These are phyloP conservation scores for Austroboletus niveus DNA, from an alignment of 1,284 basidiomycete species.

Conservation along the genomic window DNA sequence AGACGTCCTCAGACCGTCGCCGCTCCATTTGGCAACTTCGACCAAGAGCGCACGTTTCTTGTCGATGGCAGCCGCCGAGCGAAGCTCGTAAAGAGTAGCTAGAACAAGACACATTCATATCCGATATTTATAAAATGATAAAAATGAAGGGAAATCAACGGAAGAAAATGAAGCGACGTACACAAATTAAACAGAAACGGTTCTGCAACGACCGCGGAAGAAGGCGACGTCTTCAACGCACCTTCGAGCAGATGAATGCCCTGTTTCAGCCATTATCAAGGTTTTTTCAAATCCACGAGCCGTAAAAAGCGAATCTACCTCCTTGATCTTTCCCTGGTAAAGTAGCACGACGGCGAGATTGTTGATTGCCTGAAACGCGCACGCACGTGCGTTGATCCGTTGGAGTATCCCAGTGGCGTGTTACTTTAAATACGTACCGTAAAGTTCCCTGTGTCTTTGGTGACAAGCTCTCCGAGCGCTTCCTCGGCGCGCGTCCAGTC, in stretches of 20 bases:
- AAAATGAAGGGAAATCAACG: no score
- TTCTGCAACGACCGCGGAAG: constrained; percentile 68
- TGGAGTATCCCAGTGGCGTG: background rate
- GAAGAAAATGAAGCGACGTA: constrained; percentile 36
- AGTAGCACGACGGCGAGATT: constrained; percentile 72
- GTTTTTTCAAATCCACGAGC: no score
- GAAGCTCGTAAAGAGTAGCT: constrained; percentile 81
- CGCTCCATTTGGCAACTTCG: constrained; percentile 78
- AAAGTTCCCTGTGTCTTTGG: constrained; percentile 55
- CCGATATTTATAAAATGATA: no score
- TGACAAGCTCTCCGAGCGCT: constrained; percentile 44
- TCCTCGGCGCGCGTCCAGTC: constrained; percentile 59
- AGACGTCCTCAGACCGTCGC: constrained; percentile 74
- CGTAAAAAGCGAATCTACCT: constrained; percentile 40
- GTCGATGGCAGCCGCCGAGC: constrained; percentile 63
- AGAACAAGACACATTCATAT: no score
- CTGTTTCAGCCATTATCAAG: constrained; percentile 31
- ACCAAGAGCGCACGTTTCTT: constrained; percentile 71
- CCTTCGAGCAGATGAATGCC: constrained; percentile 66
- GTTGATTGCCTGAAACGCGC: constrained; percentile 59
- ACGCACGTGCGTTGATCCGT: no score
- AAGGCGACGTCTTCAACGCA: constrained; percentile 59
- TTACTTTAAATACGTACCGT: constrained; percentile 41
- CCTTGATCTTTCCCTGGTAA: constrained; percentile 65
- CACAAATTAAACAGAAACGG: constrained; percentile 81